These are phyloP conservation scores for Capronia americana DNA, from an alignment of 2,329 filamentous ascomycete species.

Conservation along the genomic window DNA sequence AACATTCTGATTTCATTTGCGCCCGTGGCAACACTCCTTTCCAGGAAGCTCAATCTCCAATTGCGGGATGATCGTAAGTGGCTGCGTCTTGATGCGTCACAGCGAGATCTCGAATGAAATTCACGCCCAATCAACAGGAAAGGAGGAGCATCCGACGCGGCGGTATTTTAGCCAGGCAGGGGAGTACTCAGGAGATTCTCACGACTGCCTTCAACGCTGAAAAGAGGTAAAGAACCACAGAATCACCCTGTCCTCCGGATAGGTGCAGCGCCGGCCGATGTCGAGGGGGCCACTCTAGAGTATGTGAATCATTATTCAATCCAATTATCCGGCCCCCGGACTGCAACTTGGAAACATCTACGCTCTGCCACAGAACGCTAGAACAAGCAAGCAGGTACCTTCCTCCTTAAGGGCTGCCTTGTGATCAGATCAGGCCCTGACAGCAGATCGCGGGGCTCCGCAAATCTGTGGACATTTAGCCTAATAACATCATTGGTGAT, in stretches of 20 bases:
- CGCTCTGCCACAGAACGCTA: background rate
- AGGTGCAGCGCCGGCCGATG: background rate
- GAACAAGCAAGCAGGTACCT: background rate
- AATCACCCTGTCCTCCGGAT: background rate
- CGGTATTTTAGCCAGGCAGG: background rate
- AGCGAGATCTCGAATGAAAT: background rate
- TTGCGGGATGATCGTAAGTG: background rate
- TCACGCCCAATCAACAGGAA: background rate
- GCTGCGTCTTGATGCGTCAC: background rate
- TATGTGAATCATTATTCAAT: background rate
- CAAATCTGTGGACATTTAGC: slow-evolving; percentile 6
- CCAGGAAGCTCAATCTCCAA: background rate
- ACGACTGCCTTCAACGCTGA: background rate
- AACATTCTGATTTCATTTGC: background rate
- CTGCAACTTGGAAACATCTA: background rate
- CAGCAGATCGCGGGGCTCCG: slow-evolving; percentile 8
- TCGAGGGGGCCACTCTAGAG: background rate
- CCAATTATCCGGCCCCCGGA: slow-evolving; percentile 7
- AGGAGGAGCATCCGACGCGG: too few species aligned
- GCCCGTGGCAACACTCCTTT: background rate
- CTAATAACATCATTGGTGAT: slow-evolving; percentile 9
- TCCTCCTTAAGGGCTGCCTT: background rate
- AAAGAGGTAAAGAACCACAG: background rate
- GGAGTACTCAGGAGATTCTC: background rate
- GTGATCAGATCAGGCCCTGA: slow-evolving; percentile 4